A percentile compares a stretch with the other conserved stretches of the same genome.
phyloP scores from a whole-genome alignment of 768 basidiomycete genomes.

The Boletus fagicola region DNA sequence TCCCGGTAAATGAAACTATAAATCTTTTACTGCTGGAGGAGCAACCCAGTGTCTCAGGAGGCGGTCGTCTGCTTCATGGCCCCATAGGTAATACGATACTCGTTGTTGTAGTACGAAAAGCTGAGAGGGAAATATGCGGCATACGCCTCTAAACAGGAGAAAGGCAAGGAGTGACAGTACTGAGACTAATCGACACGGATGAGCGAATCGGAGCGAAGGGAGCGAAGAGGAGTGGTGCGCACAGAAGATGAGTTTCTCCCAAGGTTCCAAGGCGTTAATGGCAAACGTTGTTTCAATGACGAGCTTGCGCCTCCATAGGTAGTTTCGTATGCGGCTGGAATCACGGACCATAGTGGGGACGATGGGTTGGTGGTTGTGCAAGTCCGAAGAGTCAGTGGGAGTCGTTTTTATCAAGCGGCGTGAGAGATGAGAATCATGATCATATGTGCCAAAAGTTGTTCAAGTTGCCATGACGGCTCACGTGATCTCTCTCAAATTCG shows the following conservation, averaged over 20 bases:
- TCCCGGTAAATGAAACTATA: conserved; percentile 12
- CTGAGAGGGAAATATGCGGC: conserved; percentile 59
- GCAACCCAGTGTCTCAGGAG: conserved; percentile 24
- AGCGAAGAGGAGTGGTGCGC: conserved; percentile 27
- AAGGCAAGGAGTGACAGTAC: conserved; percentile 39
- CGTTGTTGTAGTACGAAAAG: conserved; percentile 50
- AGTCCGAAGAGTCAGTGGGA: not conserved
- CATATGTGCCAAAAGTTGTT: not conserved
- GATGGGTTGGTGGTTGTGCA: not conserved
- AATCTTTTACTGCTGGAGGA: conserved; percentile 26
- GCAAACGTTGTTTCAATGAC: conserved; percentile 61
- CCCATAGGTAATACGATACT: conserved; percentile 62
- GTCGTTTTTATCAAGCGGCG: conserved; percentile 4
- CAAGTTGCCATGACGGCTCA: not conserved
- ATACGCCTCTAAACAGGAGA: conserved; percentile 50
- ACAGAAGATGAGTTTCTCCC: conserved; percentile 67
- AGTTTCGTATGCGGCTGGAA: conserved; percentile 26
- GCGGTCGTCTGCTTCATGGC: conserved; percentile 40
- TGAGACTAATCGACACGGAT: conserved; percentile 33
- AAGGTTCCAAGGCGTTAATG: conserved; percentile 59
- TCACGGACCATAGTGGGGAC: conserved; percentile 7
- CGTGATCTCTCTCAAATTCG: not conserved
- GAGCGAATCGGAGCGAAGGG: not conserved
- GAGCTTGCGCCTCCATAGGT: conserved; percentile 53
- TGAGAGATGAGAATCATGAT: not conserved